Percentiles rank a stretch among this genome's conserved stretches.
phyloP scores from a whole-genome alignment of 2,329 filamentous ascomycete genomes.

The Stenocarpella maydis region DNA sequence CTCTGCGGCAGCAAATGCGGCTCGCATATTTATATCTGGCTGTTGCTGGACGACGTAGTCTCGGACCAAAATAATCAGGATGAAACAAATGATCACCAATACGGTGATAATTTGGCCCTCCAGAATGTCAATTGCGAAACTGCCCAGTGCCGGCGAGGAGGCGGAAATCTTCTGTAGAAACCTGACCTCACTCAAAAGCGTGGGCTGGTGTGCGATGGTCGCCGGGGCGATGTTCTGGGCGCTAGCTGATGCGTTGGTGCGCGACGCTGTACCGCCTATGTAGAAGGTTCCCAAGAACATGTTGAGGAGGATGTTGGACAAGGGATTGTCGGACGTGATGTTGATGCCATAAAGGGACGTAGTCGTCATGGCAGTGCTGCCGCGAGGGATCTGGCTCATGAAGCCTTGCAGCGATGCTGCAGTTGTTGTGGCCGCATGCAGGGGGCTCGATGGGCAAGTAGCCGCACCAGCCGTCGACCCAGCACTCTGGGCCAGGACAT shows the following conservation, averaged over 20 bases:
- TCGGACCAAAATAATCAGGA: constrained; percentile 93
- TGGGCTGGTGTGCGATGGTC: constrained; percentile 42
- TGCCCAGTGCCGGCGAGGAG: constrained; percentile 54
- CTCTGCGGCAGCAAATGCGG: constrained; percentile 59
- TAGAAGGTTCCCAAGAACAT: constrained; percentile 34
- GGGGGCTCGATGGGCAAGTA: constrained; percentile 51
- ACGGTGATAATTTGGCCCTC: constrained; percentile 96
- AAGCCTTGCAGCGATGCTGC: constrained; percentile 47
- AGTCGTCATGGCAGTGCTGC: constrained; percentile 41
- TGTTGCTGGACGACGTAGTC: constrained; percentile 99
- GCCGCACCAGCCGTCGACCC: constrained; percentile 40
- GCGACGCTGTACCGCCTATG: constrained; percentile 27
- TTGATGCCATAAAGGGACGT: constrained; percentile 43
- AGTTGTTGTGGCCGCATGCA: constrained; percentile 48
- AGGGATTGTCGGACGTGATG: constrained; percentile 44
- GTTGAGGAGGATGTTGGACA: constrained; percentile 45
- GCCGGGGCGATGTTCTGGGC: constrained; percentile 35
- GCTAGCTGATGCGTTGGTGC: constrained; percentile 15
- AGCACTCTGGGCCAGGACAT: constrained; percentile 39
- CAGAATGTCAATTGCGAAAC: constrained; percentile 71
- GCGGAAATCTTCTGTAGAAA: constrained; percentile 71
- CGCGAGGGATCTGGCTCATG: constrained; percentile 47
- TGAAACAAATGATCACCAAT: constrained; percentile 90
- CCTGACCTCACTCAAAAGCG: constrained; percentile 64
- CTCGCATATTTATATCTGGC: constrained; percentile 85